Evolutionary conservation across 2,329 filamentous ascomycete genomes (phyloP).

Genomic region (Thermoascus crustaceus): DNA sequence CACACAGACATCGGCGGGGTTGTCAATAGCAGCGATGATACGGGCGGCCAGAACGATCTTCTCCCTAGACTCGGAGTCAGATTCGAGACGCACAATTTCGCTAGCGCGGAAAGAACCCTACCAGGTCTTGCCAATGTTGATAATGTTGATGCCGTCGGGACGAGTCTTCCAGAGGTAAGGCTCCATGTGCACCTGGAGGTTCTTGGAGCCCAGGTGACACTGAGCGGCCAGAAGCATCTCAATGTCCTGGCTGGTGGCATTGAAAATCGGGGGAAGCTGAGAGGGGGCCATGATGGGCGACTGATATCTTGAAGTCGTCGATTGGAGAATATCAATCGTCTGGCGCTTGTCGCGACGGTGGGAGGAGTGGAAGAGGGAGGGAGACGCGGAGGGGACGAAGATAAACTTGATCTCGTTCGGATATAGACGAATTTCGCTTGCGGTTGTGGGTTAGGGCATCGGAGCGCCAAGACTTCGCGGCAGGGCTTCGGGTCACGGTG

Average conservation of each 20-base stretch:
- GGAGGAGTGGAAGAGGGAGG: slow-evolving; percentile 21
- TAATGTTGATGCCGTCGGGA: slow-evolving; percentile 93
- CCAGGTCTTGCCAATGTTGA: slow-evolving; percentile 99
- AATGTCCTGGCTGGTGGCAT: slow-evolving; percentile 96
- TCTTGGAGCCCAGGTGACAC: slow-evolving; percentile 96
- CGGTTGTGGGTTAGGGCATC: slow-evolving; percentile 35
- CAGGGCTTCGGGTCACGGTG: slow-evolving; percentile 10
- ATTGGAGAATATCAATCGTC: slow-evolving; percentile 38
- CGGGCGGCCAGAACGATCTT: slow-evolving; percentile 98
- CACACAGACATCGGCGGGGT: slow-evolving; percentile 98
- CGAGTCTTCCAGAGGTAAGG: slow-evolving; percentile 99
- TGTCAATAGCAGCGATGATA: slow-evolving; percentile 98
- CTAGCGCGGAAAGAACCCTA: slow-evolving; percentile 42
- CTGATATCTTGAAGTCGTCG: slow-evolving; percentile 34
- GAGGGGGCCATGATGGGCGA: slow-evolving; percentile 82
- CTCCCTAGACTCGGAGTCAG: slow-evolving; percentile 57
- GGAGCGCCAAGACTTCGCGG: slow-evolving; percentile 10
- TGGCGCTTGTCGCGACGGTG: slow-evolving; percentile 37
- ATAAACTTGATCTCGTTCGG: slow-evolving; percentile 13
- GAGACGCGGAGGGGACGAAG: slow-evolving; percentile 18
- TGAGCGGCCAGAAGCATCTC: slow-evolving; percentile 98
- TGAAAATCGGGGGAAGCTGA: slow-evolving; percentile 91
- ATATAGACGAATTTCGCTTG: slow-evolving; percentile 31
- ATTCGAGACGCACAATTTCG: slow-evolving; percentile 9
- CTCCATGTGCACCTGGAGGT: slow-evolving; percentile 99